Evolutionary conservation across 768 basidiomycete species (phyloP), one percentile per base, ranked within the genome.

Genomic region (Hortiboletus campestris): DNA sequence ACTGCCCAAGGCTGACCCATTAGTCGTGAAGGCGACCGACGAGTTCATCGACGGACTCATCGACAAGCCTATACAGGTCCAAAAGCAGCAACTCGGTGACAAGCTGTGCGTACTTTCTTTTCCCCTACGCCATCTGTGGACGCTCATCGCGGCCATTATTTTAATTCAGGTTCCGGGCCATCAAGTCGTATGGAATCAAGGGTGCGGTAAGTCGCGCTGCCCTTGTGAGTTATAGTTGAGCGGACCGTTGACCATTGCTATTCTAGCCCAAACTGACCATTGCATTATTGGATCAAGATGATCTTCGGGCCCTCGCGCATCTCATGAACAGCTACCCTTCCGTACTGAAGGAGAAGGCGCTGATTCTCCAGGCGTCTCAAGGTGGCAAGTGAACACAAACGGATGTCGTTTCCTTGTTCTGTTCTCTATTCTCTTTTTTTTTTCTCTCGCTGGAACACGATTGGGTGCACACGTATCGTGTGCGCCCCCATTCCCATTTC

Each of bases 251-350:
- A 55, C 8, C 29, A 38, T 45, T 31, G 20, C 20, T 50, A 45
- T 49, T 60, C 35, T 62, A 90, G 84, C 89, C 91, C 47, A 94
- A 94, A 68, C 75, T 92, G 58, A 94, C 93, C 1, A 91, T 97
- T 62, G 75, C 81, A 6, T 79, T 94, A 10, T 75, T 96, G 57
- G 91, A 95, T 64, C 80, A 86, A 62, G 94, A 94, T 56, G 93
- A 96, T 65, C 79, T 95, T 22, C 83, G 88, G 41, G 78, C 91
- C 6, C 80, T 95, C 45, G 88, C 90, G 7, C 90, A 92, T 68
- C 79, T 95, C 41, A 86, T 91, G 85, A 89, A 92, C 70, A 89
- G 89, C 67, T 94, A 91, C 69, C 88, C 90, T 12, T 73, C 82
- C 9, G 80, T 93, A 2, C 77, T 94, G 56, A 93, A 89, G 74